phyloP scores from a whole-genome alignment of 768 basidiomycete species.

The Solioccasus polychromus region DNA sequence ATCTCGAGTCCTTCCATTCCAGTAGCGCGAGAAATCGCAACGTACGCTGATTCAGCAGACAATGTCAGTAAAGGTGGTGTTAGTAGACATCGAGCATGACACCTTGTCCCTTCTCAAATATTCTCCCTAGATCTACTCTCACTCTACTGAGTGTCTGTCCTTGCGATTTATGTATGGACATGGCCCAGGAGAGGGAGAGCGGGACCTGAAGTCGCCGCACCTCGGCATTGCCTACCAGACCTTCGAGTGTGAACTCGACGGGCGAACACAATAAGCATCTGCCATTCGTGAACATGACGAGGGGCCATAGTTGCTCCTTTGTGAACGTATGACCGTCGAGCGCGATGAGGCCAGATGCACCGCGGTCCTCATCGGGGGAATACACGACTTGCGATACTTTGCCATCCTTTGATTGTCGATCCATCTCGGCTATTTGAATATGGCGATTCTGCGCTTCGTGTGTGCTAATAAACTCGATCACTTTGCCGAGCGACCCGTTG shows the following conservation, averaged over 20 bases:
- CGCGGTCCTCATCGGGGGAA: background rate
- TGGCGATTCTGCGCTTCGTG: conserved; percentile 28
- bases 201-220: conserved; percentile 57
- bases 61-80: background rate
- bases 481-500: conserved; percentile 88
- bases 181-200: conserved; percentile 90
- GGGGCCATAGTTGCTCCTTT: conserved; percentile 28
- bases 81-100: background rate
- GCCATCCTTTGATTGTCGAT: conserved; percentile 16
- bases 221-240: conserved; percentile 32
- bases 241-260: conserved; percentile 33
- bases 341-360: conserved; percentile 15
- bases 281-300: conserved; percentile 36
- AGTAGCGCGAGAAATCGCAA: conserved; percentile 40
- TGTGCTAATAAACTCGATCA: conserved; percentile 38
- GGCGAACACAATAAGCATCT: conserved; percentile 30
- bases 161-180: conserved; percentile 98
- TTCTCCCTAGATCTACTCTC: conserved; percentile 84
- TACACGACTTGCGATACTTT: conserved; percentile 1
- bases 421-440: conserved; percentile 30
- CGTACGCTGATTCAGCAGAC: conserved; percentile 26
- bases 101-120: conserved; percentile 83
- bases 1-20: conserved; percentile 40
- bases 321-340: conserved; percentile 11
- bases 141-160: conserved; percentile 94